Conservation (phyloP, 768 basidiomycete genomes). For the Lentinula boryana region DNA sequence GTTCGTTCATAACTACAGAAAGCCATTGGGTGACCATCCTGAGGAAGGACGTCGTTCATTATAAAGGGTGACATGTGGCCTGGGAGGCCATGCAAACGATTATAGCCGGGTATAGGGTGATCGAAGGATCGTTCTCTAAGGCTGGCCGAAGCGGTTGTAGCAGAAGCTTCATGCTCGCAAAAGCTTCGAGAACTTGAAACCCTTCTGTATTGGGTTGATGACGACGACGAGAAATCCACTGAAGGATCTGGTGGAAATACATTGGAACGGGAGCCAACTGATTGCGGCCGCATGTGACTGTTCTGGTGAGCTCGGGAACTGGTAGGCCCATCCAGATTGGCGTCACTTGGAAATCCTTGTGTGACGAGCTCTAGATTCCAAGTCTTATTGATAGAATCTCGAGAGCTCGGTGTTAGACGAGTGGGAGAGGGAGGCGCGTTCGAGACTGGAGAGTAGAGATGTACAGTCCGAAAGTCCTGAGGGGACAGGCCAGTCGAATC, state of each 20-base stretch:
- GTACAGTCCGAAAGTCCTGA: neutral
- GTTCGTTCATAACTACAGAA: neutral
- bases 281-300: neutral
- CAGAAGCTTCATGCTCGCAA: neutral
- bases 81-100: neutral
- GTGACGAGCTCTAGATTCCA: neutral
- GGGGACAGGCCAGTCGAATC: neutral
- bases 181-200: neutral
- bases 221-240: neutral
- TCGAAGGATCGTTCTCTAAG: neutral
- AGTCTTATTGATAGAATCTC: neutral
- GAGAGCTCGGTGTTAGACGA: neutral
- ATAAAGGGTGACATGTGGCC: neutral
- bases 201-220: neutral
- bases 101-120: neutral
- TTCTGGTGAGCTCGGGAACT: neutral
- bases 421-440: neutral
- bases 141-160: too few species aligned
- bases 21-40: neutral
- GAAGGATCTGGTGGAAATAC: neutral
- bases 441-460: constrained; percentile 1
- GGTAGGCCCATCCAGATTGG: neutral
- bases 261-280: neutral
- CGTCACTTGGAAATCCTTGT: neutral
- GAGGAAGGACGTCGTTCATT: neutral